Percentiles rank a stretch among this genome's conserved stretches.
phyloP scores from a whole-genome alignment of 345 rosid genomes.

The Populus simonii region DNA sequence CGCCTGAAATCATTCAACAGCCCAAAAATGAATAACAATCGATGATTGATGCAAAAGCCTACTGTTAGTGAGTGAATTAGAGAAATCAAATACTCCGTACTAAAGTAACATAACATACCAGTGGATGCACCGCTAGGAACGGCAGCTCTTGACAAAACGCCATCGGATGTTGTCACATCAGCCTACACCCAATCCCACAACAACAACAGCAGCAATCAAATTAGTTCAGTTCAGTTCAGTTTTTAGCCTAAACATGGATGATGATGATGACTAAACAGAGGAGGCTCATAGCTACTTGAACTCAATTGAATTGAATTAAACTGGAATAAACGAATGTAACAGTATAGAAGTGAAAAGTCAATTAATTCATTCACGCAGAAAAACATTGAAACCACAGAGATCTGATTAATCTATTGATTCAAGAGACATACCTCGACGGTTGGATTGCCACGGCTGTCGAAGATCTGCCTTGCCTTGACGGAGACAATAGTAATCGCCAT shows the following conservation, averaged over 20 bases:
- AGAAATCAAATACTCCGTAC: neutral
- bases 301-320: neutral
- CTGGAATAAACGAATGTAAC: neutral
- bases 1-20: conserved; percentile 30
- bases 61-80: too few relatives aligned
- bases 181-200: conserved; percentile 30
- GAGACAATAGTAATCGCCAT: conserved; percentile 32
- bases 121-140: conserved; percentile 80
- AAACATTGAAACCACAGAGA: too few relatives aligned
- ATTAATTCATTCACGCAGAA: too few relatives aligned
- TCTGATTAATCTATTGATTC: neutral
- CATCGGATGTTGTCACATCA: conserved; percentile 46
- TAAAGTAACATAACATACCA: conserved; percentile 23
- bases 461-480: conserved; percentile 68
- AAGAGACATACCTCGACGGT: conserved; percentile 58
- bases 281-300: neutral
- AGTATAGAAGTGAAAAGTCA: neutral
- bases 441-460: conserved; percentile 74
- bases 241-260: too few relatives aligned
- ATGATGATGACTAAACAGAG: neutral
- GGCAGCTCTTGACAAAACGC: conserved; percentile 51
- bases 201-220: neutral
- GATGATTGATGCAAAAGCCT: neutral
- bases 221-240: too few relatives aligned
- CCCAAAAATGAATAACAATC: neutral